These are phyloP conservation scores for Zygosaccharomyces rouxii DNA, from an alignment of 805 yeast species.

Conservation along the genomic window DNA sequence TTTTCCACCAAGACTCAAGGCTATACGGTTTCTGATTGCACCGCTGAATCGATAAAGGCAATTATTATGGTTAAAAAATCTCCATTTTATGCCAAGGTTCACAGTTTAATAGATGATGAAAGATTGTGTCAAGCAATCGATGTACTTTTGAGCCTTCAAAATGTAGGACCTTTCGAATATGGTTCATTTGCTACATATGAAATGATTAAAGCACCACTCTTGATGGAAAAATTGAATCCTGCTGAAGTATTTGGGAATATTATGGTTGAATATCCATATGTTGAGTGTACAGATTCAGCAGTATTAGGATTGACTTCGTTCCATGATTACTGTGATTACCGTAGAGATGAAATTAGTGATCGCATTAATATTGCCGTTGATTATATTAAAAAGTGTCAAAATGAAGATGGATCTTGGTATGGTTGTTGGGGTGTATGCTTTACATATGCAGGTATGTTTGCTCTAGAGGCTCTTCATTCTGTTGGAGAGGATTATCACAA, in stretches of 20 bases:
- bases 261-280: conserved; percentile 98
- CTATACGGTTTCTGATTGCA: conserved; percentile 93
- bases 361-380: conserved; percentile 71
- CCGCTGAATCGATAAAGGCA: conserved; percentile 93
- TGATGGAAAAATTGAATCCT: conserved; percentile 77
- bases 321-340: conserved; percentile 59
- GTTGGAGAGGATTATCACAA: conserved; percentile 61
- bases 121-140: conserved; percentile 68
- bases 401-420: conserved; percentile 90
- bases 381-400: conserved; percentile 67
- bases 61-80: conserved; percentile 83
- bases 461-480: conserved; percentile 81
- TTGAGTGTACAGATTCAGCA: conserved; percentile 95
- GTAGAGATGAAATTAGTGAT: conserved; percentile 56
- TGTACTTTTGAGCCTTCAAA: conserved; percentile 70
- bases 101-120: conserved; percentile 49
- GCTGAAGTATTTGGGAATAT: conserved; percentile 98
- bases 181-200: conserved; percentile 96
- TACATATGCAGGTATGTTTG: conserved; percentile 97
- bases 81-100: conserved; percentile 45
- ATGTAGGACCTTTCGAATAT: conserved; percentile 68
- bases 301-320: conserved; percentile 85
- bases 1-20: conserved; percentile 95
- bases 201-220: conserved; percentile 70
- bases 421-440: conserved; percentile 98